These are phyloP conservation scores for Neltuma alba DNA, from an alignment of 306 rosid genomes.

Conservation along the genomic window DNA sequence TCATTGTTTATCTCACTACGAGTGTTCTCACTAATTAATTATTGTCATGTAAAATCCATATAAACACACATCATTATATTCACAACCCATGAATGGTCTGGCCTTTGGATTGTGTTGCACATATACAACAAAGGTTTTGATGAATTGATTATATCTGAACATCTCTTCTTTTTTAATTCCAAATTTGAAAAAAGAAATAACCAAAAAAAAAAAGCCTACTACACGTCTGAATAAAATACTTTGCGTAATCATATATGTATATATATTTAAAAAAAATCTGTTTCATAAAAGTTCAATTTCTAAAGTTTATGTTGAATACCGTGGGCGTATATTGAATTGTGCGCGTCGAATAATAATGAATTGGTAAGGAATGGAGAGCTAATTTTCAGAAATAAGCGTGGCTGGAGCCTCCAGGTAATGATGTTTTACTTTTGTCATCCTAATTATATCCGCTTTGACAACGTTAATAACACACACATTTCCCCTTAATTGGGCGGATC, in stretches of 20 bases:
- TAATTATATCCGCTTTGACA: slow-evolving; percentile 7
- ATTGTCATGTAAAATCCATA: too few species aligned
- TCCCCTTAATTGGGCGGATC: neutral
- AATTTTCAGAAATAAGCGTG: neutral
- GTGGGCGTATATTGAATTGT: neutral
- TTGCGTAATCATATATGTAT: too few species aligned
- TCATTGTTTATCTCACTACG: too few species aligned
- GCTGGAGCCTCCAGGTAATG: neutral
- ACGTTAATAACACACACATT: too few species aligned
- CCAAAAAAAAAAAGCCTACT: too few species aligned
- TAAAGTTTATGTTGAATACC: neutral
- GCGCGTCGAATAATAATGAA: neutral
- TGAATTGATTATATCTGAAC: neutral
- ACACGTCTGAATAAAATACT: too few species aligned
- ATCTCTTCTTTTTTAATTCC: neutral
- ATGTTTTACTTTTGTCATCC: neutral
- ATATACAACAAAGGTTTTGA: too few species aligned
- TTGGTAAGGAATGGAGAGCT: neutral
- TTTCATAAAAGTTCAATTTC: neutral
- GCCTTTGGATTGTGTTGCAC: too few species aligned
- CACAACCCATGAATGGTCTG: too few species aligned
- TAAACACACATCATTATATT: too few species aligned
- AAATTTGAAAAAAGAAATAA: neutral
- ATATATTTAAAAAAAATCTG: neutral
- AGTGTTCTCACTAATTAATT: too few species aligned